phyloP scores from a whole-genome alignment of 2,329 filamentous ascomycete genomes.

The Alternaria incomplexa region DNA sequence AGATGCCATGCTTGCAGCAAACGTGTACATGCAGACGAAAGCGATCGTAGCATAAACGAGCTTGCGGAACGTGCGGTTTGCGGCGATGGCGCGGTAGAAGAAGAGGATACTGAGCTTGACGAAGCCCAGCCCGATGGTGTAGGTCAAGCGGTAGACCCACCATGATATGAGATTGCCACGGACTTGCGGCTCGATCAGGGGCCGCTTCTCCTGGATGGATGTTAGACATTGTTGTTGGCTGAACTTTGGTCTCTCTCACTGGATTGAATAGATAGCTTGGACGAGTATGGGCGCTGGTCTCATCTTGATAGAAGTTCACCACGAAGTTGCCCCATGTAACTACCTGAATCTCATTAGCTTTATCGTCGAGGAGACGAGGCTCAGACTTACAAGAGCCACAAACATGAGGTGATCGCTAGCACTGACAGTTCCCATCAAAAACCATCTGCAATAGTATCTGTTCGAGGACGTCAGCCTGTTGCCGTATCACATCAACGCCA shows the following conservation, averaged over 20 bases:
- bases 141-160: constrained; percentile 44
- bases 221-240: constrained; percentile 8
- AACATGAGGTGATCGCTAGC: constrained; percentile 46
- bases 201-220: constrained; percentile 33
- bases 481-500: background rate
- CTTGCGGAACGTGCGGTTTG: constrained; percentile 39
- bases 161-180: constrained; percentile 40
- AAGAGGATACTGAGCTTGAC: constrained; percentile 42
- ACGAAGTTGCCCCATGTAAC: constrained; percentile 46
- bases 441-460: constrained; percentile 46
- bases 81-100: constrained; percentile 47
- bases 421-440: constrained; percentile 37
- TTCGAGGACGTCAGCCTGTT: constrained; percentile 4
- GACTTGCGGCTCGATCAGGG: constrained; percentile 27
- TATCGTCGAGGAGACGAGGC: background rate
- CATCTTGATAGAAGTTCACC: constrained; percentile 45
- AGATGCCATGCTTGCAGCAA: constrained; percentile 35
- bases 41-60: constrained; percentile 36
- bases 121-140: constrained; percentile 38
- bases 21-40: constrained; percentile 40
- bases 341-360: constrained; percentile 29
- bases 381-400: constrained; percentile 34
- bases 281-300: constrained; percentile 31
- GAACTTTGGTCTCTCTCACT: constrained; percentile 17
- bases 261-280: constrained; percentile 35